A percentile compares a stretch with the other conserved stretches of the same genome.
Conservation (phyloP, 1,139 yeast species). For the Candida sanyaensis region DNA sequence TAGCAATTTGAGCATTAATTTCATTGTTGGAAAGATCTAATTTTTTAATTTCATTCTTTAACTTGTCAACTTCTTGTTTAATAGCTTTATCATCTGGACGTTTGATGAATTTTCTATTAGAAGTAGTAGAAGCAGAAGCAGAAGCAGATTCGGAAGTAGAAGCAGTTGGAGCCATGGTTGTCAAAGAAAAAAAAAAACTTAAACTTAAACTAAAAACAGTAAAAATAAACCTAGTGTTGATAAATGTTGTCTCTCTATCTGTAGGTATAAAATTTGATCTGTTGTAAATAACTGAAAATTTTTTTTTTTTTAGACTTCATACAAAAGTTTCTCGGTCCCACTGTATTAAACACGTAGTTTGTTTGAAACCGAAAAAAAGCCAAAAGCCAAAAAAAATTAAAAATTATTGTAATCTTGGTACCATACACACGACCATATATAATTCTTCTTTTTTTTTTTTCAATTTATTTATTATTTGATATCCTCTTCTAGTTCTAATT, state of each 20-base stretch:
- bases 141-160: conserved; percentile 5
- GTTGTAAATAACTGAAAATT: neutral
- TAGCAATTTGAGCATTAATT: conserved; percentile 44
- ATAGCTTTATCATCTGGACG: conserved; percentile 72
- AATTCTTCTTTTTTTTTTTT: neutral
- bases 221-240: too few relatives aligned
- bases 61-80: conserved; percentile 59
- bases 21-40: conserved; percentile 55
- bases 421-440: neutral
- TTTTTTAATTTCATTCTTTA: conserved; percentile 69
- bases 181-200: neutral
- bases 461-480: neutral
- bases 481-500: too few relatives aligned
- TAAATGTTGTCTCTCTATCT: too few relatives aligned
- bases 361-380: too few relatives aligned
- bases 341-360: neutral
- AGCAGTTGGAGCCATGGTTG: conserved; percentile 9
- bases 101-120: conserved; percentile 53
- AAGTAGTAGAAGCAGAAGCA: conserved; percentile 11
- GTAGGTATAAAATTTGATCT: neutral
- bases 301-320: too few relatives aligned
- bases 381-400: too few relatives aligned
- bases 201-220: too few relatives aligned
- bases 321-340: too few relatives aligned
- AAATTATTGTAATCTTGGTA: neutral